phyloP scores from a whole-genome alignment of 176 grass and related monocot species.

The Triticum dicoccoides region DNA sequence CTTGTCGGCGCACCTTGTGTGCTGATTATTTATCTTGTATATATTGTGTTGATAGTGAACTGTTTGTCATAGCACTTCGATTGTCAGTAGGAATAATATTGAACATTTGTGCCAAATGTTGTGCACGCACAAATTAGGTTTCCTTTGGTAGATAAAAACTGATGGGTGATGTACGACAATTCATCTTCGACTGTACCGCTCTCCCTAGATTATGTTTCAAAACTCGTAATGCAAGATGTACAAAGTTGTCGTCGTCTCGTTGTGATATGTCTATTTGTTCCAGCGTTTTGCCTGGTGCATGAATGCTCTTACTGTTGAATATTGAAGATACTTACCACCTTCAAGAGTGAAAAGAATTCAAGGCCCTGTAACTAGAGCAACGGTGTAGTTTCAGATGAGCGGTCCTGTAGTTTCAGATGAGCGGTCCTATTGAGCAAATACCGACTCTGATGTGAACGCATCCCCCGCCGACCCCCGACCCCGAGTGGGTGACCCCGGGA shows the following conservation, averaged over 20 bases:
- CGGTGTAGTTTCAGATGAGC: no score
- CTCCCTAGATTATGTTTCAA: not conserved
- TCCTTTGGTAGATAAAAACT: not conserved
- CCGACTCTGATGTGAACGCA: no score
- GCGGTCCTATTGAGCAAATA: no score
- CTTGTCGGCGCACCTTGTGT: conserved; percentile 39
- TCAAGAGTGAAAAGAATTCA: no score
- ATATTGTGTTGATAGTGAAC: not conserved
- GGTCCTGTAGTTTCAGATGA: no score
- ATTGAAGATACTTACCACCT: no score
- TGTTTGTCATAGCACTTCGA: not conserved
- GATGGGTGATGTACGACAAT: not conserved
- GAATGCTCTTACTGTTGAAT: no score
- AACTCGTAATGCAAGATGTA: not conserved
- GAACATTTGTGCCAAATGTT: not conserved
- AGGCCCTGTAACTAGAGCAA: no score
- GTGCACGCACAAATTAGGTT: not conserved
- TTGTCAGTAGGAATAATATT: not conserved
- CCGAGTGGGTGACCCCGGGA: no score
- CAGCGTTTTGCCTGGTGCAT: not conserved
- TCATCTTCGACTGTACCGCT: not conserved
- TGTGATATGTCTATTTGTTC: not conserved
- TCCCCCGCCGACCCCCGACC: no score
- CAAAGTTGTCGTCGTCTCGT: not conserved
- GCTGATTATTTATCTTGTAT: not conserved